phyloP scores from a whole-genome alignment of 2,329 filamentous ascomycete species.

The Pseudogymnoascus sp. region DNA sequence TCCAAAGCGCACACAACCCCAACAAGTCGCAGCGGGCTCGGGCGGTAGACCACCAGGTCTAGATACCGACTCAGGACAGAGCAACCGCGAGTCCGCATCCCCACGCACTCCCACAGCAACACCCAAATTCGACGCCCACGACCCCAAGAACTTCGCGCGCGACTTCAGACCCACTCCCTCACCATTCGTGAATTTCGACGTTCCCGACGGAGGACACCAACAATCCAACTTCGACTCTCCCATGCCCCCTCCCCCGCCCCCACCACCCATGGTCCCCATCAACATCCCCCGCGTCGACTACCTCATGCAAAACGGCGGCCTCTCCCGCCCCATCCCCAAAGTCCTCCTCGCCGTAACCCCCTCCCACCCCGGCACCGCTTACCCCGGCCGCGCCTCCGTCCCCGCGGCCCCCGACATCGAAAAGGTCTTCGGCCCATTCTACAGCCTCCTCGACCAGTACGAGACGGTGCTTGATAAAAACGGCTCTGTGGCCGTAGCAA shows the following conservation, averaged over 20 bases:
- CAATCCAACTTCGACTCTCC: constrained; percentile 26
- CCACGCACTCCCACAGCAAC: constrained; percentile 53
- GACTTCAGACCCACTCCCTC: constrained; percentile 26
- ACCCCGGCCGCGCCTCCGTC: constrained; percentile 32
- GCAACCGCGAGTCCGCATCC: constrained; percentile 45
- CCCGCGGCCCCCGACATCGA: constrained; percentile 49
- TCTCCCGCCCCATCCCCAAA: constrained; percentile 63
- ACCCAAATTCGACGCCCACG: constrained; percentile 36
- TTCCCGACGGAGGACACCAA: constrained; percentile 15
- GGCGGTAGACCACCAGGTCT: constrained; percentile 14
- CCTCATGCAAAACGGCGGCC: constrained; percentile 77
- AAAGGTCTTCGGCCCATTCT: constrained; percentile 73
- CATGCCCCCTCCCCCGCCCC: constrained; percentile 65
- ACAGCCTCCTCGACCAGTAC: constrained; percentile 79
- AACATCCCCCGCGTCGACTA: constrained; percentile 84
- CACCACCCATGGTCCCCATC: constrained; percentile 46
- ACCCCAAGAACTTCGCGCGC: constrained; percentile 6
- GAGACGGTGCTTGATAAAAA: constrained; percentile 70
- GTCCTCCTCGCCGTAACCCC: constrained; percentile 61
- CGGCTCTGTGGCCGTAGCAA: constrained; percentile 89
- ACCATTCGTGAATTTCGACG: constrained; percentile 31
- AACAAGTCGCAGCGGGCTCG: constrained; percentile 29
- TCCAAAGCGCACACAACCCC: constrained; percentile 32
- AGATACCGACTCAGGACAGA: constrained; percentile 20
- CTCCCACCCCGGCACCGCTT: constrained; percentile 34